phyloP scores from a whole-genome alignment of 179 eudicot species.

The Silene vulgaris region DNA sequence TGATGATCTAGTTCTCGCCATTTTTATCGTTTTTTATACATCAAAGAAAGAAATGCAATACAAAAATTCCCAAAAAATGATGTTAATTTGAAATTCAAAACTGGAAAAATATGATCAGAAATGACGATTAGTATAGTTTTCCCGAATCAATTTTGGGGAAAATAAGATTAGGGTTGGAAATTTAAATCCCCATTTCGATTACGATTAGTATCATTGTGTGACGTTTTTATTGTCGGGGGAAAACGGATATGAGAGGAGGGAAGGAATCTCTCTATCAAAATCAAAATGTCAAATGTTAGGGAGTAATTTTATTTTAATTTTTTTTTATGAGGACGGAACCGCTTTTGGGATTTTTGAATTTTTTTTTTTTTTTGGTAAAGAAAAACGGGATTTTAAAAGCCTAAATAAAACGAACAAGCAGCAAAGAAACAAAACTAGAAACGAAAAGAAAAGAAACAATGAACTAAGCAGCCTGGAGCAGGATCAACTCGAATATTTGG shows the following conservation, averaged over 20 bases:
- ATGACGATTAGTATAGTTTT: background rate
- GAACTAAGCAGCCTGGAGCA: too few relatives aligned
- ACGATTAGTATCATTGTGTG: background rate
- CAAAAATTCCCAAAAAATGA: too few relatives aligned
- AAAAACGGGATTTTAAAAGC: too few relatives aligned
- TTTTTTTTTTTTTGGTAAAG: too few relatives aligned
- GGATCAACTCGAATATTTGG: too few relatives aligned
- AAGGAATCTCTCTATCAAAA: background rate
- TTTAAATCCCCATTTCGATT: background rate
- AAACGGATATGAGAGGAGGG: slow-evolving; percentile 10
- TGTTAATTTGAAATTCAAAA: background rate
- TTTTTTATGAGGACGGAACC: too few relatives aligned
- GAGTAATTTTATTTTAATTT: too few relatives aligned
- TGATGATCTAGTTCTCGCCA: slow-evolving; percentile 83
- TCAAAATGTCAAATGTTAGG: too few relatives aligned
- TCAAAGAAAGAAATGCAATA: background rate
- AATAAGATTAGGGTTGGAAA: background rate
- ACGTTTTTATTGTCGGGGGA: background rate
- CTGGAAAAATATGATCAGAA: background rate
- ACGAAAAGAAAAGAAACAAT: too few relatives aligned
- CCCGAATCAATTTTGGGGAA: background rate
- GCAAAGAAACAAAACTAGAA: too few relatives aligned
- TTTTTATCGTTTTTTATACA: slow-evolving; percentile 17
- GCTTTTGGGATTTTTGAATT: too few relatives aligned
- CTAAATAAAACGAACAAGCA: too few relatives aligned